Evolutionary conservation across 2,329 filamentous ascomycete species (phyloP).

Genomic region (Aspergillus versicolor): DNA sequence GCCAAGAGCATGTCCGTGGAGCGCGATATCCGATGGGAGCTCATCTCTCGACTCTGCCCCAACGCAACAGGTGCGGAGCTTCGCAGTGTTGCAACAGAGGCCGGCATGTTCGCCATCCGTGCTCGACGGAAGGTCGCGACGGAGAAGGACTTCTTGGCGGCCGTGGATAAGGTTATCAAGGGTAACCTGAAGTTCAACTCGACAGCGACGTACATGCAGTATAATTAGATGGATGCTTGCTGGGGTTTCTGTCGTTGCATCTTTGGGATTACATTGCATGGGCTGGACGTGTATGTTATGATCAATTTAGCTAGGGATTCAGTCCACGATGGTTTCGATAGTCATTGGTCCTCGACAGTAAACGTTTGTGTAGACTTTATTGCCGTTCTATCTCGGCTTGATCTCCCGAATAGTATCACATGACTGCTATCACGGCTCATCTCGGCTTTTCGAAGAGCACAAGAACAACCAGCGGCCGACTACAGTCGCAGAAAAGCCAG

Average conservation of each 20-base stretch:
- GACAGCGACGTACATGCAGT: slow-evolving; percentile 97
- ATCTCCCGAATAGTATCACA: slow-evolving; percentile 14
- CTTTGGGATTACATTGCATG: slow-evolving; percentile 24
- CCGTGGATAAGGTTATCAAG: slow-evolving; percentile 99
- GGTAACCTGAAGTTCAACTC: slow-evolving; percentile 99
- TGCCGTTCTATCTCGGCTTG: background rate
- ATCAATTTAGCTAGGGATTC: slow-evolving; percentile 30
- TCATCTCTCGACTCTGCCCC: slow-evolving; percentile 94
- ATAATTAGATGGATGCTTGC: slow-evolving; percentile 71
- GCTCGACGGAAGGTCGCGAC: slow-evolving; percentile 94
- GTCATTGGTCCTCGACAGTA: background rate
- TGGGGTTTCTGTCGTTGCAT: slow-evolving; percentile 14
- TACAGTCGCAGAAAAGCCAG: background rate
- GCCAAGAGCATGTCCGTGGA: slow-evolving; percentile 99
- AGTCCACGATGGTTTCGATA: slow-evolving; percentile 16
- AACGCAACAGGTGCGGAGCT: slow-evolving; percentile 96
- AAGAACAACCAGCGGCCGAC: background rate
- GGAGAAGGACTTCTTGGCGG: slow-evolving; percentile 97
- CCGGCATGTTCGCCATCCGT: slow-evolving; percentile 97
- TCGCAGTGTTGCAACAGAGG: slow-evolving; percentile 94
- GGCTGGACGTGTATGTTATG: slow-evolving; percentile 31
- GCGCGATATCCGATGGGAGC: slow-evolving; percentile 97
- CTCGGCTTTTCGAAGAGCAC: slow-evolving; percentile 1
- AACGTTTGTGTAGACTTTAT: background rate
- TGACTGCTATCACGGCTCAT: slow-evolving; percentile 8